Evolutionary conservation across 176 grass and related monocot species (phyloP).

Genomic region (Themeda triandra): DNA sequence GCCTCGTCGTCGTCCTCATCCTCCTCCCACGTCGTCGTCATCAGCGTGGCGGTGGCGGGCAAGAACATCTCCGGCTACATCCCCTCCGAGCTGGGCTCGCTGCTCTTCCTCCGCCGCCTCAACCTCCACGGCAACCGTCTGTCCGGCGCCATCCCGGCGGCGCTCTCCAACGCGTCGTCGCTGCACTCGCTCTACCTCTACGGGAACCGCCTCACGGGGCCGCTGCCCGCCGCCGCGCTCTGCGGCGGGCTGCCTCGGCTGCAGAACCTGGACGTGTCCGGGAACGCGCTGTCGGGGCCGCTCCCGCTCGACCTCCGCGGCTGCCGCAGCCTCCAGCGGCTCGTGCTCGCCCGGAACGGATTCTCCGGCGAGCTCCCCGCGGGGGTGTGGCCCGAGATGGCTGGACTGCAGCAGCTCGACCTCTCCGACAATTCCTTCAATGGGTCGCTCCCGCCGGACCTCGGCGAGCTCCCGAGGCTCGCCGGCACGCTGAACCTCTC

Average conservation of each 20-base stretch:
- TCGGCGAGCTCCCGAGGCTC: slow-evolving; percentile 63
- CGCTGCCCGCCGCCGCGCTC: slow-evolving; percentile 41
- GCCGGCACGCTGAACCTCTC: slow-evolving; percentile 75
- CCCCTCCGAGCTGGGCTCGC: slow-evolving; percentile 71
- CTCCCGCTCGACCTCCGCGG: slow-evolving; percentile 54
- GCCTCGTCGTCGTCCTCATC: slow-evolving; percentile 2
- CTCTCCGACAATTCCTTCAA: slow-evolving; percentile 76
- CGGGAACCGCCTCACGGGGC: slow-evolving; percentile 62
- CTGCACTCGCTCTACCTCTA: slow-evolving; percentile 89
- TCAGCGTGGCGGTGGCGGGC: slow-evolving; percentile 66
- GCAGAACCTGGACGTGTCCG: slow-evolving; percentile 81
- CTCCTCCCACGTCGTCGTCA: slow-evolving; percentile 25
- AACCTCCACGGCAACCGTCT: slow-evolving; percentile 87
- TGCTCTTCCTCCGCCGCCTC: slow-evolving; percentile 86
- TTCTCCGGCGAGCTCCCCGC: slow-evolving; percentile 58
- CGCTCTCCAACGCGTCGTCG: slow-evolving; percentile 76
- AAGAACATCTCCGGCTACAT: slow-evolving; percentile 90
- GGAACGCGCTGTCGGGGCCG: slow-evolving; percentile 54
- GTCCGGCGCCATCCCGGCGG: slow-evolving; percentile 35
- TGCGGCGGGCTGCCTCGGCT: slow-evolving; percentile 66
- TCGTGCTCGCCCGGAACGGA: slow-evolving; percentile 50
- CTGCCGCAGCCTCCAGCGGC: slow-evolving; percentile 65
- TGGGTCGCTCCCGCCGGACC: slow-evolving; percentile 66
- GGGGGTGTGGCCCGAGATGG: slow-evolving; percentile 74
- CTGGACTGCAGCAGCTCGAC: slow-evolving; percentile 63